Percentiles rank a stretch among this genome's conserved stretches.
Conservation (phyloP, 441 rosid species). For the Metrosideros polymorpha region DNA sequence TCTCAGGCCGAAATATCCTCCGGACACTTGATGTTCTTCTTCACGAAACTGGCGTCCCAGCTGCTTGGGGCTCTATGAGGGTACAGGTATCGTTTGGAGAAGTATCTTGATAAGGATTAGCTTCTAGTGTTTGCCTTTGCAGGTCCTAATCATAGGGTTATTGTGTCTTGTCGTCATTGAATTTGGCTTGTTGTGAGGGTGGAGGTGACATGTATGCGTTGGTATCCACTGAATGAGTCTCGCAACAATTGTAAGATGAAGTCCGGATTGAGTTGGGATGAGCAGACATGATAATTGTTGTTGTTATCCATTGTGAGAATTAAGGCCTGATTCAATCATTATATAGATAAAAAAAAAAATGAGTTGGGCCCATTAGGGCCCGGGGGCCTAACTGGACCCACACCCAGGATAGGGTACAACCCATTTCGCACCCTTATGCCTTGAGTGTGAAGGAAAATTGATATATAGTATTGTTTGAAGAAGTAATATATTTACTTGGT, state of each 20-base stretch:
- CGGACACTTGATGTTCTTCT: neutral
- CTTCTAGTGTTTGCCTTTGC: neutral
- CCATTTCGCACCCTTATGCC: neutral
- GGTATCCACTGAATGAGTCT: neutral
- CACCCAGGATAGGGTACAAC: neutral
- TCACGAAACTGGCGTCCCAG: neutral
- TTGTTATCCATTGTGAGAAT: neutral
- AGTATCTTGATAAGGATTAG: neutral
- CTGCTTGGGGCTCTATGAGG: neutral
- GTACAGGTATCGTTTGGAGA: neutral
- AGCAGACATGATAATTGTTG: neutral
- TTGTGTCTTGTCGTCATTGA: neutral
- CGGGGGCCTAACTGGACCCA: neutral
- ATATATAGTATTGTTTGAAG: neutral
- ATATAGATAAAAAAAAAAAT: neutral
- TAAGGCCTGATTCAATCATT: rapidly evolving
- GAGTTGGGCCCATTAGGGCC: neutral
- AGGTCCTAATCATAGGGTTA: neutral
- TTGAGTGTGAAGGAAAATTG: neutral
- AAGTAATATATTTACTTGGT: neutral
- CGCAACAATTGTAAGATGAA: neutral
- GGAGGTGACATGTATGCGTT: neutral
- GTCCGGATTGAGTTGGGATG: neutral
- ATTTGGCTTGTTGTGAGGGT: neutral
- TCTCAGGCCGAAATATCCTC: neutral